phyloP scores from a whole-genome alignment of 352 stramenopile genomes.

The Pythium diclinum region DNA sequence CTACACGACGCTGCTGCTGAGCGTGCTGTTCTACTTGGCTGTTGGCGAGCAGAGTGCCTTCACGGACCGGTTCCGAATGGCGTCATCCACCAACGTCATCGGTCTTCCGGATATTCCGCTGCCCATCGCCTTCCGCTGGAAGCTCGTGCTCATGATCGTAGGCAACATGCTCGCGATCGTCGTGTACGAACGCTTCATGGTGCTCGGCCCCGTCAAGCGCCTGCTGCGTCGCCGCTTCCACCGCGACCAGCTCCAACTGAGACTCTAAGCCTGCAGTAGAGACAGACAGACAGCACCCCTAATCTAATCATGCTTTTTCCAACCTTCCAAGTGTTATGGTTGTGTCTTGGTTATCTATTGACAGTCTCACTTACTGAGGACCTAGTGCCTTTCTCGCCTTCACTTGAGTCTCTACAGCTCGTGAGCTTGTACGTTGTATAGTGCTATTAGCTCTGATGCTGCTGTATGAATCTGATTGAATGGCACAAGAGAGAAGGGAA shows the following conservation, averaged over 20 bases:
- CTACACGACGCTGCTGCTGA: slow-evolving; percentile 24
- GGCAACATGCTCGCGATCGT: slow-evolving; percentile 37
- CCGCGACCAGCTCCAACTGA: slow-evolving; percentile 27
- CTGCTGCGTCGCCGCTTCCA: slow-evolving; percentile 26
- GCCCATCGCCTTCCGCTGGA: slow-evolving; percentile 35
- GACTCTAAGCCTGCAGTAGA: slow-evolving; percentile 22
- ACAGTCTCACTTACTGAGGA: no score
- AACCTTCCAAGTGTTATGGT: no score
- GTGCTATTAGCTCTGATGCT: no score
- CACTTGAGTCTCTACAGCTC: no score
- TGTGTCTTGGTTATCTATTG: no score
- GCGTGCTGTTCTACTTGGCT: slow-evolving; percentile 29
- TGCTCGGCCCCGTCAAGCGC: slow-evolving; percentile 39
- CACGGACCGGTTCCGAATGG: slow-evolving; percentile 43
- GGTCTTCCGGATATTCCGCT: slow-evolving; percentile 49
- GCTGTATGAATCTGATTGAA: no score
- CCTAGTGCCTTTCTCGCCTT: no score
- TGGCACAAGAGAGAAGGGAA: no score
- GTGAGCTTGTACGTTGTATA: no score
- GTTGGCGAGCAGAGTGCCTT: slow-evolving; percentile 31
- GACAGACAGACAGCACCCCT: background rate
- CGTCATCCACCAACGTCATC: slow-evolving; percentile 45
- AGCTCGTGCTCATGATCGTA: slow-evolving; percentile 36
- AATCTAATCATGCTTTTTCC: background rate
- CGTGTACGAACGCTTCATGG: slow-evolving; percentile 40